phyloP scores from a whole-genome alignment of 1,284 basidiomycete genomes.

The Cerrena zonata region DNA sequence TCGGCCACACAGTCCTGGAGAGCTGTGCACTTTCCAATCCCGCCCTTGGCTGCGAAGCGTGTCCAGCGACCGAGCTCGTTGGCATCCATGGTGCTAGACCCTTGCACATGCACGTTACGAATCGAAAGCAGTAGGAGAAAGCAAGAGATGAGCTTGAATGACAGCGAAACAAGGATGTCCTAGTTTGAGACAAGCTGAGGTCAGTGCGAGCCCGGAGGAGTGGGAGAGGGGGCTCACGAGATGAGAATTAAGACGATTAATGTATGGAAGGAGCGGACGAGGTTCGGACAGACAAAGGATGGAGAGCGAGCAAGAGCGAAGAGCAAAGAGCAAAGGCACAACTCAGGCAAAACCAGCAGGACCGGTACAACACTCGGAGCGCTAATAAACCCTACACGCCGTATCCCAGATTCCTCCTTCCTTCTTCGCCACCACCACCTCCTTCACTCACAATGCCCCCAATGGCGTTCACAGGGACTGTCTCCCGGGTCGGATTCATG shows the following conservation, averaged over 20 bases:
- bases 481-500: constrained; percentile 76
- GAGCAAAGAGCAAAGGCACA: background rate
- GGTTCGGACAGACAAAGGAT: background rate
- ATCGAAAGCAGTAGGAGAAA: background rate
- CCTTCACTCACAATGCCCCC: constrained; percentile 54
- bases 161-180: background rate
- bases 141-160: background rate
- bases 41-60: constrained; percentile 74
- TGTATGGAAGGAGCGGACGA: background rate
- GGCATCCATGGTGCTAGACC: constrained; percentile 53
- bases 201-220: background rate
- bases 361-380: no score
- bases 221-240: background rate
- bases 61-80: constrained; percentile 72
- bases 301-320: background rate
- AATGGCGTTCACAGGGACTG: constrained; percentile 63
- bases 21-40: constrained; percentile 73
- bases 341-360: background rate
- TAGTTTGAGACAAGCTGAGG: background rate
- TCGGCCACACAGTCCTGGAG: constrained; percentile 73
- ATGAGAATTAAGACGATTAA: background rate
- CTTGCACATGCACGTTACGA: background rate
- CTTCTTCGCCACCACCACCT: background rate
- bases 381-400: no score
- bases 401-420: no score